Percentiles rank a stretch among this genome's conserved stretches.
Evolutionary conservation across 1,139 yeast species (phyloP).

Genomic region (Candida dubliniensis): DNA sequence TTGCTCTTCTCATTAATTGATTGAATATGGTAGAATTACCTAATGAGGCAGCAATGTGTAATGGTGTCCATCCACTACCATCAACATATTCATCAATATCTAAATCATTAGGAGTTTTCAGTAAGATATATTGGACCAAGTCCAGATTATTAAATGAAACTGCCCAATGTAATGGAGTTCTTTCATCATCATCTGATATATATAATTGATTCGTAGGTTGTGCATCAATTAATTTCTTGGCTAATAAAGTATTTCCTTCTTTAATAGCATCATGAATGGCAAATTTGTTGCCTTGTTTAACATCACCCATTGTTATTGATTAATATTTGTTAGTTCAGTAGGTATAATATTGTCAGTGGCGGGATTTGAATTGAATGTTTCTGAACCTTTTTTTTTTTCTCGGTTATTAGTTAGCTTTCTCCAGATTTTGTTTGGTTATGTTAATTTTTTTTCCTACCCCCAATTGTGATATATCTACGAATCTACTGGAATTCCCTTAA

Average conservation of each 20-base stretch:
- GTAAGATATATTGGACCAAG: constrained; percentile 52
- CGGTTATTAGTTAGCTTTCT: no score
- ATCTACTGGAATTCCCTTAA: no score
- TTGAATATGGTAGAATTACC: constrained; percentile 62
- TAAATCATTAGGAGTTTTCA: constrained; percentile 23
- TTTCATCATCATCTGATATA: constrained; percentile 64
- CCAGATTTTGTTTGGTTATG: no score
- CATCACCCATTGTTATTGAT: not conserved
- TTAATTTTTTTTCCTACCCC: no score
- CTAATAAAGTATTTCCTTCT: constrained; percentile 52
- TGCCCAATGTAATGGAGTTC: constrained; percentile 92
- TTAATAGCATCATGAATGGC: constrained; percentile 60
- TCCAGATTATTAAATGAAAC: constrained; percentile 60
- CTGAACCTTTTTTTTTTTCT: no score
- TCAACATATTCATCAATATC: constrained; percentile 62
- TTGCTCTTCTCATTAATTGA: constrained; percentile 22
- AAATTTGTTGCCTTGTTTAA: constrained; percentile 17
- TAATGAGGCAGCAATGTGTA: constrained; percentile 77
- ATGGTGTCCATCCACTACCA: constrained; percentile 83
- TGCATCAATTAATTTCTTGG: constrained; percentile 46
- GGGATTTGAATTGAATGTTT: no score
- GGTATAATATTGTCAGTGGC: not conserved
- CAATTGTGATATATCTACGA: no score
- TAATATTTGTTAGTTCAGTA: not conserved
- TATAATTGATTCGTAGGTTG: constrained; percentile 45